Evolutionary conservation across 2,329 filamentous ascomycete species (phyloP).

Genomic region (Fusarium duplospermum): DNA sequence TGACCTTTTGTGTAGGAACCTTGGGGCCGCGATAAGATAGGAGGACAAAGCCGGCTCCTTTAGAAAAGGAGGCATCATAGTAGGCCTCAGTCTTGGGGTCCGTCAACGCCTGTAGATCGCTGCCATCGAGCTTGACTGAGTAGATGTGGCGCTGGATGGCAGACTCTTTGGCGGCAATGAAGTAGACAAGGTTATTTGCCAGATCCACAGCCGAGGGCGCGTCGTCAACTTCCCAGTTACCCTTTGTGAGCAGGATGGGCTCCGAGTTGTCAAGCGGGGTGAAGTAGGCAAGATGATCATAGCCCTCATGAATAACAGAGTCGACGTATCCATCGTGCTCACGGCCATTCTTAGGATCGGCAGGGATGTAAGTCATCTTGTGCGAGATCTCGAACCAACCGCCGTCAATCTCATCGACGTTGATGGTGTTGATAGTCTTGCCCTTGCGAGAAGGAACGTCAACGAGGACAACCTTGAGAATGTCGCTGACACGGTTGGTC

Average conservation of each 20-base stretch:
- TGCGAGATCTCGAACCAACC: constrained; percentile 98
- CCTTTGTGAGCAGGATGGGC: constrained; percentile 88
- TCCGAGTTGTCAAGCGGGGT: constrained; percentile 84
- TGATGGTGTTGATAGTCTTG: constrained; percentile 80
- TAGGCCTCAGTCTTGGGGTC: constrained; percentile 80
- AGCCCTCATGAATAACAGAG: constrained; percentile 85
- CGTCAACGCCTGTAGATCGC: constrained; percentile 77
- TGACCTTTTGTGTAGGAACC: constrained; percentile 90
- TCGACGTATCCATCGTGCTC: constrained; percentile 92
- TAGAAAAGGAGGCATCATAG: constrained; percentile 87
- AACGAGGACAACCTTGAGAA: constrained; percentile 88
- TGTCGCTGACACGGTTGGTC: constrained; percentile 93
- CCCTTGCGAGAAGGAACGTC: constrained; percentile 80
- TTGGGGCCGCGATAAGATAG: constrained; percentile 85
- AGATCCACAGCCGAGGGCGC: constrained; percentile 88
- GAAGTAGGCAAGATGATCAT: constrained; percentile 94
- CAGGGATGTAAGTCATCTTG: constrained; percentile 85
- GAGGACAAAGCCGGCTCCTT: constrained; percentile 83
- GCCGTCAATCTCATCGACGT: constrained; percentile 88
- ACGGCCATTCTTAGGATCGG: constrained; percentile 80
- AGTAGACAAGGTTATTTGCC: constrained; percentile 89
- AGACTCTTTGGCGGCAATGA: constrained; percentile 85
- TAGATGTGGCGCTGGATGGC: constrained; percentile 94
- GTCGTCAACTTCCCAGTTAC: constrained; percentile 90
- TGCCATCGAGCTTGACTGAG: constrained; percentile 85